These are phyloP conservation scores for Penicillium sp. DNA, from an alignment of 2,329 filamentous ascomycete species.

Conservation along the genomic window DNA sequence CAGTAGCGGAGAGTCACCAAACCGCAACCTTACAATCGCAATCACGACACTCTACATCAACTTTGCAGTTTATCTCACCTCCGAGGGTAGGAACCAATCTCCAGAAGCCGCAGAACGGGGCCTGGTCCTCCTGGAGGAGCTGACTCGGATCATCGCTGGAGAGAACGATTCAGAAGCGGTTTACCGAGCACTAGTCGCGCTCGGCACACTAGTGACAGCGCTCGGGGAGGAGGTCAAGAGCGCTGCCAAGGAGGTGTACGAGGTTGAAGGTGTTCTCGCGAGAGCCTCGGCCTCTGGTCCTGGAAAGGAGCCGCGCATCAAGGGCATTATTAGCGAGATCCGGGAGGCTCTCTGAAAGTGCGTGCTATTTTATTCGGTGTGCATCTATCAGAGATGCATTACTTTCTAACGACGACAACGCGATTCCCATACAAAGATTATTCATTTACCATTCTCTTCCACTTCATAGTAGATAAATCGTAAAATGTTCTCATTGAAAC, in stretches of 20 bases:
- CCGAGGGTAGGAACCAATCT: slow-evolving; percentile 39
- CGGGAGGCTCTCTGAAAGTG: slow-evolving; percentile 34
- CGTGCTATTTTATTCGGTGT: slow-evolving; percentile 24
- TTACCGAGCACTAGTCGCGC: slow-evolving; percentile 76
- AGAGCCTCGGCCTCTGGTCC: slow-evolving; percentile 48
- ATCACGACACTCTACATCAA: slow-evolving; percentile 82
- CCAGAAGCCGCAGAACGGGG: slow-evolving; percentile 47
- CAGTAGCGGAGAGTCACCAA: slow-evolving; percentile 51
- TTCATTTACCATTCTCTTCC: neutral
- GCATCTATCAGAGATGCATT: slow-evolving; percentile 11
- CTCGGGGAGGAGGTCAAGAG: slow-evolving; percentile 60
- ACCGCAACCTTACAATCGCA: slow-evolving; percentile 80
- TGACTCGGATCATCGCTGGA: slow-evolving; percentile 61
- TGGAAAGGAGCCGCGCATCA: slow-evolving; percentile 60
- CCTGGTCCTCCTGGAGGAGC: slow-evolving; percentile 58
- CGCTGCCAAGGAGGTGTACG: slow-evolving; percentile 58
- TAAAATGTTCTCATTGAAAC: neutral
- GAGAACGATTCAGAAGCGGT: slow-evolving; percentile 78
- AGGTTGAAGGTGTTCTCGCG: slow-evolving; percentile 49
- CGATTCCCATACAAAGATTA: slow-evolving; percentile 3
- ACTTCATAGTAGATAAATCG: neutral
- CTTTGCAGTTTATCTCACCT: slow-evolving; percentile 69
- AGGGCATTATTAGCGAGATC: slow-evolving; percentile 61
- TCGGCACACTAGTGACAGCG: slow-evolving; percentile 69
- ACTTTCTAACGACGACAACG: slow-evolving; percentile 19